phyloP scores from a whole-genome alignment of 106 monocot genomes.

The Dendrobium huoshanense region DNA sequence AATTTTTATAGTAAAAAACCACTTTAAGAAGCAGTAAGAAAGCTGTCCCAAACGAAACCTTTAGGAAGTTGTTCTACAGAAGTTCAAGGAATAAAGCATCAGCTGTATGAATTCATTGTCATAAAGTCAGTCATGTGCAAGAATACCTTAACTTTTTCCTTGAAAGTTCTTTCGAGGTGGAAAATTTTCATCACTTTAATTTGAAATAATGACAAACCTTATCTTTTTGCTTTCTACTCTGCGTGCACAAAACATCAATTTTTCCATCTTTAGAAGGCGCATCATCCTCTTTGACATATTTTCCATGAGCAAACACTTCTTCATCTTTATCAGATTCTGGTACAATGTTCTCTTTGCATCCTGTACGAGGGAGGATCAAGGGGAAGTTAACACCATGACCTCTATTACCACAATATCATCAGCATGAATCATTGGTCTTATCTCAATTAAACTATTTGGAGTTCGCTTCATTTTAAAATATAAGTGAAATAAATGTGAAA shows the following conservation, averaged over 20 bases:
- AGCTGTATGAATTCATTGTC: not conserved
- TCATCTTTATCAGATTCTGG: not conserved
- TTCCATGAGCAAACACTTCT: slow-evolving; percentile 8
- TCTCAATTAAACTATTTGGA: not conserved
- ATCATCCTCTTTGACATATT: not conserved
- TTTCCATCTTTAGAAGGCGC: slow-evolving; percentile 8
- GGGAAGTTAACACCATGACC: not conserved
- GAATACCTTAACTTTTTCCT: not conserved
- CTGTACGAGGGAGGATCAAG: slow-evolving; percentile 11
- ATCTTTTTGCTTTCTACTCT: slow-evolving; percentile 12
- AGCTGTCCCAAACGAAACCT: too few species aligned
- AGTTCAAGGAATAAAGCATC: not conserved
- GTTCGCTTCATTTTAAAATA: not conserved
- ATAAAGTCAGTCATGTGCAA: not conserved
- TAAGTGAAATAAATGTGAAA: not conserved
- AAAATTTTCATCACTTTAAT: not conserved
- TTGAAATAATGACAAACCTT: slow-evolving; percentile 19
- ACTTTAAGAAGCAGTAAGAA: too few species aligned
- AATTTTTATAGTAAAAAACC: too few species aligned
- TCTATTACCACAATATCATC: not conserved
- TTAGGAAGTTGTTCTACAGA: not conserved
- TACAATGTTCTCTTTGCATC: slow-evolving; percentile 10
- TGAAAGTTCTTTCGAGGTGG: not conserved
- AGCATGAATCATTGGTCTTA: not conserved
- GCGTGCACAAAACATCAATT: not conserved